phyloP scores from a whole-genome alignment of 2,329 filamentous ascomycete species.

The Monosporascus sp. region DNA sequence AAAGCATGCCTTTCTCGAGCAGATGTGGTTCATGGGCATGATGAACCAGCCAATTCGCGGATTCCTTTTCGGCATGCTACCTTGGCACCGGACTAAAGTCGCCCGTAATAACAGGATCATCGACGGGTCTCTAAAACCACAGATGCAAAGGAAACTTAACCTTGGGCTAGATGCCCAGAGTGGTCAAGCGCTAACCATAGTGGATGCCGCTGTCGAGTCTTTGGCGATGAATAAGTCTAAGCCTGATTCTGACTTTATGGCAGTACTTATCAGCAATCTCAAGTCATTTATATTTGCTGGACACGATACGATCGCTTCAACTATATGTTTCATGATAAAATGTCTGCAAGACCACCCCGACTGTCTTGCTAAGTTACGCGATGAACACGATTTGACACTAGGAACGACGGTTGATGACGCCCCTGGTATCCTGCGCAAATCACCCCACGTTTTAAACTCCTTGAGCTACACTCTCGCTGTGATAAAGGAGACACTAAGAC shows the following conservation, averaged over 20 bases:
- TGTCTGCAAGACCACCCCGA: slow-evolving; percentile 25
- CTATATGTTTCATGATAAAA: slow-evolving; percentile 30
- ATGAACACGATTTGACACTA: slow-evolving; percentile 32
- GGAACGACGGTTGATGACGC: slow-evolving; percentile 22
- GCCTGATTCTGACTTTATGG: slow-evolving; percentile 19
- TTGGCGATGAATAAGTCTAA: slow-evolving; percentile 17
- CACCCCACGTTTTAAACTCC: slow-evolving; percentile 26
- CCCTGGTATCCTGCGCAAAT: slow-evolving; percentile 8
- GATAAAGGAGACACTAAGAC: slow-evolving; percentile 32
- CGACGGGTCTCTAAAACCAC: slow-evolving; percentile 17
- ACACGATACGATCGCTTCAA: slow-evolving; percentile 32
- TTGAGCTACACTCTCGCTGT: slow-evolving; percentile 32
- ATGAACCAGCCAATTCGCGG: slow-evolving; percentile 8
- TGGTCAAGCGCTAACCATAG: slow-evolving; percentile 19
- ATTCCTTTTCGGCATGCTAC: slow-evolving; percentile 12
- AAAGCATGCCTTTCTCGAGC: slow-evolving; percentile 17
- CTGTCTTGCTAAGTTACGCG: slow-evolving; percentile 25
- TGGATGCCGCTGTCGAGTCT: slow-evolving; percentile 21
- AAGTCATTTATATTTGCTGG: slow-evolving; percentile 37
- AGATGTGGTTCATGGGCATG: slow-evolving; percentile 15
- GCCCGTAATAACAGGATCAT: slow-evolving; percentile 20
- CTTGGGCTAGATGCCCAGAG: slow-evolving; percentile 3
- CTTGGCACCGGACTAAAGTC: slow-evolving; percentile 16
- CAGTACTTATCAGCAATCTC: slow-evolving; percentile 28
- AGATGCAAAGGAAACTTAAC: slow-evolving; percentile 18